Percentiles rank a stretch among this genome's conserved stretches.
Evolutionary conservation across 73 alveolate species (phyloP).

Genomic region (Uronychia setigera): DNA sequence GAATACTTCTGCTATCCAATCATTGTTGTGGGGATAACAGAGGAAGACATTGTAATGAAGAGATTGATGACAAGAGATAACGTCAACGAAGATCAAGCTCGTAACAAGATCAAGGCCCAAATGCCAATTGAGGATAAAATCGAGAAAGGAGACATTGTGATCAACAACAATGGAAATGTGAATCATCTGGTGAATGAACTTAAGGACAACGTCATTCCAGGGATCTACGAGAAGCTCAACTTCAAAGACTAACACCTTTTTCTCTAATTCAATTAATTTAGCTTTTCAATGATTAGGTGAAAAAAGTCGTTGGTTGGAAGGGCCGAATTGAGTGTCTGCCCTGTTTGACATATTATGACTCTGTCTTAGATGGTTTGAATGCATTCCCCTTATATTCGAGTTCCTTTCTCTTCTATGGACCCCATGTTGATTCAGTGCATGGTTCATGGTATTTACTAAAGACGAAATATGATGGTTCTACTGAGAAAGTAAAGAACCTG

Average conservation of each 20-base stretch:
- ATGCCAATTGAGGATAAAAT: conserved; percentile 75
- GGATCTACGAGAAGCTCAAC: not conserved
- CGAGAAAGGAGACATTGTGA: conserved; percentile 72
- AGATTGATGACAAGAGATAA: conserved; percentile 66
- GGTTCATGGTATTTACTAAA: too few relatives aligned
- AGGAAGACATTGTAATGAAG: conserved; percentile 47
- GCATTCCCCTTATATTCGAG: too few relatives aligned
- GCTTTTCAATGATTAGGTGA: too few relatives aligned
- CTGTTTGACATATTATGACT: too few relatives aligned
- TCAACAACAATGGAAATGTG: conserved; percentile 70
- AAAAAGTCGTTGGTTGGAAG: too few relatives aligned
- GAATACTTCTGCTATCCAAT: conserved; percentile 84
- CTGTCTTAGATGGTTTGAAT: too few relatives aligned
- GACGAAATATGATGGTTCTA: too few relatives aligned
- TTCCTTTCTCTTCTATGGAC: too few relatives aligned
- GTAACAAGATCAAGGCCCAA: conserved; percentile 67
- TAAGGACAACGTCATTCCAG: not conserved
- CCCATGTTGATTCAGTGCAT: too few relatives aligned
- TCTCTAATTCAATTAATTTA: not conserved
- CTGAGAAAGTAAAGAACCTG: too few relatives aligned
- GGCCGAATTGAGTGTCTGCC: too few relatives aligned
- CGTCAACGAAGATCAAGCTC: conserved; percentile 67
- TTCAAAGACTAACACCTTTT: not conserved
- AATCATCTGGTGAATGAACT: conserved; percentile 44
- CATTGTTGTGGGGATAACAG: conserved; percentile 66